Conservation (phyloP, 2,329 filamentous ascomycete genomes). For the Tolypocladium nubicola region DNA sequence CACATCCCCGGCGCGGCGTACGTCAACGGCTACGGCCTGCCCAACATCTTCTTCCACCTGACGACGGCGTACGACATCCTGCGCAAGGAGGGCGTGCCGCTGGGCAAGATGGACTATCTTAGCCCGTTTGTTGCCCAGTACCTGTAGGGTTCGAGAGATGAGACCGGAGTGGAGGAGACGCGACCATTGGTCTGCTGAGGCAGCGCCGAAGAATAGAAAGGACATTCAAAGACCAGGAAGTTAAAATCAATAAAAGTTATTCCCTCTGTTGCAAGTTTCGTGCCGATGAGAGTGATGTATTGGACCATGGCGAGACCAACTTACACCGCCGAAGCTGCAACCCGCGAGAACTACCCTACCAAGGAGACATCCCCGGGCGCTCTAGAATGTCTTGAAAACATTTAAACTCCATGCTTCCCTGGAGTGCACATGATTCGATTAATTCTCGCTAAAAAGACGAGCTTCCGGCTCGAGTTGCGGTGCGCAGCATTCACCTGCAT, state of each 20-base stretch:
- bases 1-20: constrained; percentile 26
- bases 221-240: neutral
- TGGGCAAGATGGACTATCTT: constrained; percentile 51
- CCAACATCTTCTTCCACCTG: constrained; percentile 56
- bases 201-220: neutral
- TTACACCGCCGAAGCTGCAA: too few species aligned
- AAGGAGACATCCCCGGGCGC: too few species aligned
- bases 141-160: neutral
- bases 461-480: neutral
- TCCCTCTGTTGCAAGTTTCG: neutral
- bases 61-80: constrained; percentile 49
- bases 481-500: neutral
- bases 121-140: constrained; percentile 18
- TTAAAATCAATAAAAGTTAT: neutral
- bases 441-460: too few species aligned
- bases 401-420: too few species aligned
- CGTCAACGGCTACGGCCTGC: constrained; percentile 35
- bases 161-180: neutral
- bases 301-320: too few species aligned
- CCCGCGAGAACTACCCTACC: too few species aligned
- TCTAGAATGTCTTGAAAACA: too few species aligned
- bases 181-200: neutral
- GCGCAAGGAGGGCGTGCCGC: constrained; percentile 46
- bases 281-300: neutral
- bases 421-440: too few species aligned